phyloP scores from a whole-genome alignment of 805 yeast species.

The Lipomyces sp. region DNA sequence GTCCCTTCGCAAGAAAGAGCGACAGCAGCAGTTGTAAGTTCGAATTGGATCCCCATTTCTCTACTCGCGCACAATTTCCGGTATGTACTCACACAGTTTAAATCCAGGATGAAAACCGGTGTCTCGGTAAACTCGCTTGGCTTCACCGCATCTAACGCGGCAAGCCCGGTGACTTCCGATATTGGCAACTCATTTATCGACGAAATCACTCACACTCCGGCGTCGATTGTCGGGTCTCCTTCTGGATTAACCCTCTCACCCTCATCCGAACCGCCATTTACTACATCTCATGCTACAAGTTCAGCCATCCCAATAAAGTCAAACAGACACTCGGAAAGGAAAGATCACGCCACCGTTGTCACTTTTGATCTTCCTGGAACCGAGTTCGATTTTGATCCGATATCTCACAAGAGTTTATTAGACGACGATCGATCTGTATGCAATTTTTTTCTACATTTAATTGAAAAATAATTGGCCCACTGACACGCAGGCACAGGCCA shows the following conservation, averaged over 20 bases:
- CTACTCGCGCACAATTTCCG: too few relatives aligned
- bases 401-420: conserved; percentile 19
- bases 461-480: background rate
- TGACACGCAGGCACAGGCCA: conserved; percentile 11
- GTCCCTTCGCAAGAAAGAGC: conserved; percentile 35
- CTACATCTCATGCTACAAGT: conserved; percentile 27
- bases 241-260: conserved; percentile 31
- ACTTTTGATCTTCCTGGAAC: conserved; percentile 20
- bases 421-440: conserved; percentile 34
- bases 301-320: conserved; percentile 33
- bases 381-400: conserved; percentile 25
- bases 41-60: too few relatives aligned
- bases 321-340: conserved; percentile 3
- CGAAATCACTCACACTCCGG: conserved; percentile 39
- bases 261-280: conserved; percentile 20
- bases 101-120: background rate
- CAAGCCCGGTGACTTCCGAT: conserved; percentile 28
- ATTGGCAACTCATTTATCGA: conserved; percentile 35
- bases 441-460: background rate
- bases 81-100: conserved; percentile 6
- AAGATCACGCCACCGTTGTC: conserved; percentile 10
- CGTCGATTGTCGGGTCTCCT: conserved; percentile 40
- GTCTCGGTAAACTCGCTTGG: conserved; percentile 15
- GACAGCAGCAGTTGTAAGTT: conserved; percentile 12
- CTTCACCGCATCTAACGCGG: conserved; percentile 11